Base-by-base conservation (phyloP, 495 filamentous ascomycete genomes). In the Cercophora sp. region DNA sequence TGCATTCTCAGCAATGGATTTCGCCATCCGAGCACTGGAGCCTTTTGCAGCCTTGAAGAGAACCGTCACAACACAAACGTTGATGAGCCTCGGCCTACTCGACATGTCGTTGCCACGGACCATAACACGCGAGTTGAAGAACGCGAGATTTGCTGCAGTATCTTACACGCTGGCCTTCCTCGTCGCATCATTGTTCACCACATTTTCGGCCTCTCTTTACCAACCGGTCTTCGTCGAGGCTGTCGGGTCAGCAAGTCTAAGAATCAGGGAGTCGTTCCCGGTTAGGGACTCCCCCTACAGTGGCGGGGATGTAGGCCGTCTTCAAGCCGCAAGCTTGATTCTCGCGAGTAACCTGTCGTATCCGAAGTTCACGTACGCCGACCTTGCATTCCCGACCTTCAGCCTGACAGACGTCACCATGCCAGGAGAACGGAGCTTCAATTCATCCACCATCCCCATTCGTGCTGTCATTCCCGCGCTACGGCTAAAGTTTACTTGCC, bases 181-280 rank as follows among this genome's bases (percentile, higher is more conserved):
- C 1, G 16, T 52, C 3, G 32, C 49, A 1, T 48, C 49, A 0
- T 3, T 44, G 4, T 52, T 53, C 16, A 52, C 55, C n/a, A 53
- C 53, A 2, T 45, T 57, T 23, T 57, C 55, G 8, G 49, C 49
- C 0, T 57, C 55, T 9, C 55, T 57, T 1, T 57, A 49, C 40
- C 43, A 57, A 8, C 13, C 36, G 6, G 16, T 26, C 20, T 22
- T 29, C 10, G 11, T 53, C 1, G 8, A 32, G 4, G 27, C 16
- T 3, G 13, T 8, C 5, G 6, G 18, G 1, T 23, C 42, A 19
- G 13, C 48, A 1, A 18, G 15, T 6, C 19, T 57, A 2, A 10
- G 20, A 15, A 29, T 26, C 15, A 37, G 36, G 13, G n/a, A 27
- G n/a, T 47, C 49, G 1, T 42, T 52, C 15, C 5, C 5, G 5